Evolutionary conservation across 345 rosid genomes (phyloP).

Genomic region (Eucalyptus erythrocorys): DNA sequence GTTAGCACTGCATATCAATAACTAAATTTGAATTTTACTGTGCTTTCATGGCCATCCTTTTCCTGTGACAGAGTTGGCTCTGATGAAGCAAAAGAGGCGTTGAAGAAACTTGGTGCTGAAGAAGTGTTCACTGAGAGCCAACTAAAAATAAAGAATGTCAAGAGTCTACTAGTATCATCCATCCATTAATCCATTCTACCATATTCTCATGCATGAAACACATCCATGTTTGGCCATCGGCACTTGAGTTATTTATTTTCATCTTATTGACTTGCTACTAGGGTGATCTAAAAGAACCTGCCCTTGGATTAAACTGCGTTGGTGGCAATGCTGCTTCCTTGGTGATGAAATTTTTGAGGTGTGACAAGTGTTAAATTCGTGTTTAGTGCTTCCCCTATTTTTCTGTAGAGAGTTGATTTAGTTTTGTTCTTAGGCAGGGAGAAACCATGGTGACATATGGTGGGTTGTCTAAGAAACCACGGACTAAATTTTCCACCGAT

Average conservation of each 20-base stretch:
- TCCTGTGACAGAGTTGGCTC: rapidly evolving
- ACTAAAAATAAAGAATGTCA: conserved; percentile 65
- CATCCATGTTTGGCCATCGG: background rate
- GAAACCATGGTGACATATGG: conserved; percentile 93
- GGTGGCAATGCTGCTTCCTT: conserved; percentile 82
- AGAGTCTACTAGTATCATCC: conserved; percentile 57
- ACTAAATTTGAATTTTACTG: background rate
- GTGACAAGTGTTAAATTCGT: background rate
- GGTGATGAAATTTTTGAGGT: conserved; percentile 79
- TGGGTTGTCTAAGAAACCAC: conserved; percentile 85
- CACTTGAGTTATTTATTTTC: background rate
- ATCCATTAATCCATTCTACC: background rate
- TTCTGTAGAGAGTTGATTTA: background rate
- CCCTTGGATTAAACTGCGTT: conserved; percentile 82
- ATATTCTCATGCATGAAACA: background rate
- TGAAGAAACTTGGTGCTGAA: conserved; percentile 66
- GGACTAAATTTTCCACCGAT: background rate
- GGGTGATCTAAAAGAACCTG: conserved; percentile 62
- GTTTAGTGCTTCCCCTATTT: background rate
- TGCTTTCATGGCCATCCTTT: background rate
- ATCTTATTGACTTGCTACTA: background rate
- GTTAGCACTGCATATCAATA: background rate
- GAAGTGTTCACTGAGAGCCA: conserved; percentile 73
- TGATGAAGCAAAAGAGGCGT: no score
- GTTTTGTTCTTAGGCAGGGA: conserved; percentile 31